phyloP scores from a whole-genome alignment of 1,284 basidiomycete genomes.

The Rhodotorula sp. region DNA sequence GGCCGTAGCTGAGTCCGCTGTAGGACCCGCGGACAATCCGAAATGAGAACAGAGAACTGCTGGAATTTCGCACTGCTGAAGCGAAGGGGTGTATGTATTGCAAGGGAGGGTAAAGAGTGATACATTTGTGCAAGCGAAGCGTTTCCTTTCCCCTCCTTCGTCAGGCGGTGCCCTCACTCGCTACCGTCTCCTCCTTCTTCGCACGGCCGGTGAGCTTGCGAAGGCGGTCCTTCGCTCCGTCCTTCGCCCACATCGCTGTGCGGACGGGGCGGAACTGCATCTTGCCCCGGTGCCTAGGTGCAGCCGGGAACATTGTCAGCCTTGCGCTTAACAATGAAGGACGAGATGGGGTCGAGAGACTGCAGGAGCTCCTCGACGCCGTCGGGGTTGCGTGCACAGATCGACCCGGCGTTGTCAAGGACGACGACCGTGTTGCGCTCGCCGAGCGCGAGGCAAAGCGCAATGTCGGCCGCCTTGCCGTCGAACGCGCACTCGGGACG shows the following conservation, averaged over 20 bases:
- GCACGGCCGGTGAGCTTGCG: constrained; percentile 30
- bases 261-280: constrained; percentile 60
- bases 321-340: constrained; percentile 38
- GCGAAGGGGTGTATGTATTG: background rate
- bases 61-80: too few species aligned
- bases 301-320: too few species aligned
- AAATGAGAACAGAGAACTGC: too few species aligned
- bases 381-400: background rate
- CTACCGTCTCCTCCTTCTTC: constrained; percentile 31
- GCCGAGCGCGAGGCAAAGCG: background rate
- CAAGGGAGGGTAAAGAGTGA: background rate
- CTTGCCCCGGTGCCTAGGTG: constrained; percentile 58
- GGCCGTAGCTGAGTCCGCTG: constrained; percentile 49
- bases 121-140: background rate
- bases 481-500: too few species aligned
- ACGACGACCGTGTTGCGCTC: background rate
- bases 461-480: background rate
- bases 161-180: constrained; percentile 21
- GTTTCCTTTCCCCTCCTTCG: too few species aligned
- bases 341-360: constrained; percentile 31
- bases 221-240: constrained; percentile 47
- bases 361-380: background rate
- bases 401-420: background rate
- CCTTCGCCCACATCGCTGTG: constrained; percentile 60
- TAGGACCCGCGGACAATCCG: too few species aligned